Evolutionary conservation across 2,329 filamentous ascomycete genomes (phyloP), one percentile per base, ranked within the genome.

Genomic region (Neonectria ditissima): DNA sequence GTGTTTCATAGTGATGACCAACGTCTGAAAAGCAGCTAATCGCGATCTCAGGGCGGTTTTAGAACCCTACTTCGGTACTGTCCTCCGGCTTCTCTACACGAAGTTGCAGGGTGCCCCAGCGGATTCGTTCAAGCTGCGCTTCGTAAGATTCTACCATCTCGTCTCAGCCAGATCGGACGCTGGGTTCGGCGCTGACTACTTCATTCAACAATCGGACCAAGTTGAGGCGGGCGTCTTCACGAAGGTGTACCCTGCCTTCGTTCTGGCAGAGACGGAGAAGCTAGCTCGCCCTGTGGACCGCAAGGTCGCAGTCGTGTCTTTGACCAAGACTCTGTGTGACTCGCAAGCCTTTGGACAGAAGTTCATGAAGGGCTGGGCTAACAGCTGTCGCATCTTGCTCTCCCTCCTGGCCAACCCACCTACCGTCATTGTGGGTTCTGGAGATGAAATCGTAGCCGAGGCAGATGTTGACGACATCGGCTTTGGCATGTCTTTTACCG

Each of bases 101-200:
- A 83, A 91, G 84, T 81, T 93, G 80, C 80, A 96, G 87, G 81
- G 90, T 48, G 82, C 80, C 37, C 82, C 85, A 6, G 83, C 94
- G 0, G 95, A 98, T 72, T 91, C 89, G 50, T 92, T 97, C 79
- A 92, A 94, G 72, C 83, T 93, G 58, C 91, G 94, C 56, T 97
- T 99, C 77, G 92, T 94, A 57, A 91, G 94, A 34, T 97, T 99
- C 83, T 99, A 97, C 78, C 95, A 99, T 79, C 89, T 97, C 67
- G 87, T 98, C 58, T 93, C 92, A 30, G 92, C 94, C 18, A 86
- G 88, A 43, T 77, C 91, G 34, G 91, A 96, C 67, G 88, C 89
- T 69, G 93, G 94, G n/a, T 89, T 96, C 62, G 96, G 95, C 51
- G 88, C 94, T 8, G 96, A 99, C 79, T 97, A 93, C 81, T 96